These are phyloP conservation scores for Trichoderma sp. DNA, from an alignment of 2,329 filamentous ascomycete genomes.

Conservation along the genomic window DNA sequence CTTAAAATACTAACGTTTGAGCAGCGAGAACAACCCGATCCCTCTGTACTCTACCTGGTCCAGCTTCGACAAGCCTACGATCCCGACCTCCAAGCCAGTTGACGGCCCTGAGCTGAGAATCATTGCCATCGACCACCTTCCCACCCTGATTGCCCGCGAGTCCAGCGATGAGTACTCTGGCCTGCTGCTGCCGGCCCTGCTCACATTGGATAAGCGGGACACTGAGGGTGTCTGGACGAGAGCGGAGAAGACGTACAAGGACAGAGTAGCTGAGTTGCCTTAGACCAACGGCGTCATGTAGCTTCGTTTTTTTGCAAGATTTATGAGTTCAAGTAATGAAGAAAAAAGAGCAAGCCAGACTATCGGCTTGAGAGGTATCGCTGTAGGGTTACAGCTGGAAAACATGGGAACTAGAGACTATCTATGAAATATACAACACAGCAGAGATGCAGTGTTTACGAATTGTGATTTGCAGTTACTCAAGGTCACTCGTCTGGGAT, in stretches of 20 bases:
- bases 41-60: constrained; percentile 80
- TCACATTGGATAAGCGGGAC: constrained; percentile 72
- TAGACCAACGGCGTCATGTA: background rate
- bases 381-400: constrained; percentile 1
- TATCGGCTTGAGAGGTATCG: background rate
- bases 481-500: no score
- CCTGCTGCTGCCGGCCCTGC: constrained; percentile 72
- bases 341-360: background rate
- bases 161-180: constrained; percentile 80
- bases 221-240: constrained; percentile 75
- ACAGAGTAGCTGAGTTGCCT: constrained; percentile 39
- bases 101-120: constrained; percentile 66
- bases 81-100: constrained; percentile 56
- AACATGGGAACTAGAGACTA: background rate
- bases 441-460: background rate
- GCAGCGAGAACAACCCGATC: constrained; percentile 64
- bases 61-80: background rate
- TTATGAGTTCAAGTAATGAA: background rate
- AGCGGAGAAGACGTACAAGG: constrained; percentile 76
- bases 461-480: background rate
- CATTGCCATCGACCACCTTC: constrained; percentile 82
- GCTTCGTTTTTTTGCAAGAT: background rate
- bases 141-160: constrained; percentile 77
- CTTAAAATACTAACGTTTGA: background rate
- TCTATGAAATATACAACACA: background rate